Evolutionary conservation across 441 rosid genomes (phyloP).

Genomic region (Metrosideros polymorpha): DNA sequence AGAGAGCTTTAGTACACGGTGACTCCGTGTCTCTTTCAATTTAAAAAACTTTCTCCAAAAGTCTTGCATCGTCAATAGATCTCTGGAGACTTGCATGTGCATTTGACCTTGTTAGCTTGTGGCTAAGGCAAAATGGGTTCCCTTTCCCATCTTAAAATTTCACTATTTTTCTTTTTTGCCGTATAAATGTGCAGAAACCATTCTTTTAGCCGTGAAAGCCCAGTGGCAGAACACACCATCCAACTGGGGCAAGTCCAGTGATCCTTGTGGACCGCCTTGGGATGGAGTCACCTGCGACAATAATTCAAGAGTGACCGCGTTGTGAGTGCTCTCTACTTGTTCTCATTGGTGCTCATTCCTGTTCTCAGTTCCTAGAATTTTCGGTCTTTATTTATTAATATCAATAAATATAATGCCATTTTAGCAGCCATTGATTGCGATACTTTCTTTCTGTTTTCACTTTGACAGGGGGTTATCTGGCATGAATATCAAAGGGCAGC

Average conservation of each 20-base stretch:
- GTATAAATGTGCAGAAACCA: constrained; percentile 31
- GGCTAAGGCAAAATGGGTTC: neutral
- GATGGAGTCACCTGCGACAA: constrained; percentile 73
- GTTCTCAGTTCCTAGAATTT: neutral
- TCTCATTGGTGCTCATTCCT: neutral
- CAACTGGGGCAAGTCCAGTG: constrained; percentile 49
- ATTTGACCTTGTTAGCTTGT: neutral
- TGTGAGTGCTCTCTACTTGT: constrained; percentile 39
- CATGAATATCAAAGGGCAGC: constrained; percentile 69
- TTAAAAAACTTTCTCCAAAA: neutral
- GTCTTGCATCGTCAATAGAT: neutral
- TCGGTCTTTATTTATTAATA: neutral
- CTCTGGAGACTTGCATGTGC: neutral
- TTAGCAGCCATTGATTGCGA: neutral
- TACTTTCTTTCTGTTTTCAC: neutral
- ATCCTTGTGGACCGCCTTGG: constrained; percentile 83
- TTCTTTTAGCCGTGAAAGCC: constrained; percentile 63
- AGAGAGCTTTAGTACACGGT: neutral
- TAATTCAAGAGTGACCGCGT: constrained; percentile 51
- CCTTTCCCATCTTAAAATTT: neutral
- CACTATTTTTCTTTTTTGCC: neutral
- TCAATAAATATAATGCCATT: neutral
- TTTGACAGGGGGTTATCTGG: constrained; percentile 65
- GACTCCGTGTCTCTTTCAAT: neutral
- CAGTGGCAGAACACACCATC: constrained; percentile 73